These are phyloP conservation scores for Isochrysis galbana DNA, from an alignment of 78 protist genomes.

Conservation along the genomic window DNA sequence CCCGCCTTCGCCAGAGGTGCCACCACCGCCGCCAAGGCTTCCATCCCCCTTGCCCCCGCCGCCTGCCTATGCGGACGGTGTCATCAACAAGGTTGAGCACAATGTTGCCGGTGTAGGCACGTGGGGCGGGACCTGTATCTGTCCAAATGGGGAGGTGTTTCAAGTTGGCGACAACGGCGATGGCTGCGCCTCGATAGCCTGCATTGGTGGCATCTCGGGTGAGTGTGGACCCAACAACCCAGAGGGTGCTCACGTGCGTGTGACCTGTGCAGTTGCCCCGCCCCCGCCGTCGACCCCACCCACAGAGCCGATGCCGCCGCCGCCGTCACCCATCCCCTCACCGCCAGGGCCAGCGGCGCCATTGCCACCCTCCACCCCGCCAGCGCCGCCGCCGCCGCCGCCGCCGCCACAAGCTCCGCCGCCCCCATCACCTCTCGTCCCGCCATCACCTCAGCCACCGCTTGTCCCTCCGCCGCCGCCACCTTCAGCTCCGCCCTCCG, in stretches of 20 bases:
- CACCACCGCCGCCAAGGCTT: too few species aligned
- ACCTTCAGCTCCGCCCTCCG: too few species aligned
- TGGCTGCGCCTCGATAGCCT: background rate
- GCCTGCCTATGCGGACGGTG: background rate
- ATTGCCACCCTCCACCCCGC: background rate
- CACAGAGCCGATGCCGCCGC: background rate
- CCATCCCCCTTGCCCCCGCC: too few species aligned
- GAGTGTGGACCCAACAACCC: background rate
- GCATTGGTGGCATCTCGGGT: background rate
- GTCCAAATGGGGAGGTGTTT: background rate
- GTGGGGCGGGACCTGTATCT: background rate
- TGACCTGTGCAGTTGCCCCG: background rate
- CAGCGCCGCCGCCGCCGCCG: background rate
- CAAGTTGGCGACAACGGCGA: background rate
- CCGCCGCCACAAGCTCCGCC: too few species aligned
- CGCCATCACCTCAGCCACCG: too few species aligned
- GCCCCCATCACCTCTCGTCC: too few species aligned
- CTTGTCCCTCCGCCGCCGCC: too few species aligned
- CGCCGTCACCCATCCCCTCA: background rate
- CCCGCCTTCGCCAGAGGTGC: too few species aligned
- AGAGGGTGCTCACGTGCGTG: background rate
- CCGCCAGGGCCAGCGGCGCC: too few species aligned
- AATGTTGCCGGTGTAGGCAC: background rate
- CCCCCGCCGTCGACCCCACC: background rate
- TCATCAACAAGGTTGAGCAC: background rate